Base-by-base conservation (phyloP, 768 basidiomycete species). In the Tephrocybe sp. region DNA sequence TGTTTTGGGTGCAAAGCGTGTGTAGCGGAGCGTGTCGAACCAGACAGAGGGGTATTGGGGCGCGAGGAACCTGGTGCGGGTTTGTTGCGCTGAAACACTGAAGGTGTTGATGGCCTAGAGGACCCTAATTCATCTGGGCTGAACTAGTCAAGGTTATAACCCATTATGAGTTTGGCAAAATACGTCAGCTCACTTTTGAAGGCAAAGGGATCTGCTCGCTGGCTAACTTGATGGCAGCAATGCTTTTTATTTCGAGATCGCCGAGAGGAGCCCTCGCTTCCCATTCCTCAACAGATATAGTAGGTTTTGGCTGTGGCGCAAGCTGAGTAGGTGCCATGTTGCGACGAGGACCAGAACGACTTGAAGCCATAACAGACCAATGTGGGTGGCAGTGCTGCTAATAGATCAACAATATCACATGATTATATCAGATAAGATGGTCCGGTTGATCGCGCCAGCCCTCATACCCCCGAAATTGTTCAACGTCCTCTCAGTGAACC, bases 241-340 rank as follows among this genome's bases (percentile, higher is more conserved):
- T 76, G 56, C 88, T 93, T 48, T 77, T 77, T 15, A 78, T 71
- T 61, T 90, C 86, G 10, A 78, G 62, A 39, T 95, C 88, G 25
- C 74, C 77, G 25, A 98, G 68, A 2, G 91, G 90, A 0, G 93
- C 83, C 58, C 82, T 87, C 0, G 81, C 68, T 59, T 97, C 94
- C 95, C 95, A 98, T 71, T 96, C 92, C 64, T 97, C 94, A 3
- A 96, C 74, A 36, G 75, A 85, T 30, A 91, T 73, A 1, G 72
- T 71, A 1, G 71, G 63, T 60, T 75, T 83, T 17, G 64, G 40
- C 39, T 61, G 66, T 4, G 61, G 60, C 25, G 61, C 41, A 28
- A 58, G 50, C 32, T 53, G 51, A 5, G 50, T 36, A 4, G 54
- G 51, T 20, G 58, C 32, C 24, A 45, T 32, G 32, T 30, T 46